Evolutionary conservation across 2,329 filamentous ascomycete species (phyloP).

Genomic region (Colletotrichum scovillei): DNA sequence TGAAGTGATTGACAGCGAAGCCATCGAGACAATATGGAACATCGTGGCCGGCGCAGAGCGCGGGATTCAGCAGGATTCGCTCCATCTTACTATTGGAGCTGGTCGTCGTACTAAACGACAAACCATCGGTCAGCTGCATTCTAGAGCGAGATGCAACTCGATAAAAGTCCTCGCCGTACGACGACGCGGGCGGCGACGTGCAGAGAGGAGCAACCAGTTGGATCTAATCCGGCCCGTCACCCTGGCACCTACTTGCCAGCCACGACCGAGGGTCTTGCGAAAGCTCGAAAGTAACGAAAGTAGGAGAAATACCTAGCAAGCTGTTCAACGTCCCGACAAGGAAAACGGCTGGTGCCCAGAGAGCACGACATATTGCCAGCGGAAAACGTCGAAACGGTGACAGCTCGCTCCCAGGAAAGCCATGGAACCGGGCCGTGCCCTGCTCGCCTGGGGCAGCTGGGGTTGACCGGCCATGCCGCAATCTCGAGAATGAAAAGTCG

Average conservation of each 20-base stretch:
- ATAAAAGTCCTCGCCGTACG: conserved; percentile 24
- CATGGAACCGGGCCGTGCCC: background rate
- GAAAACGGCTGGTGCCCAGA: background rate
- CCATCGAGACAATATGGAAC: conserved; percentile 16
- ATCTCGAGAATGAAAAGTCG: background rate
- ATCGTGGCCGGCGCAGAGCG: conserved; percentile 4
- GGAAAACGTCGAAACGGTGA: background rate
- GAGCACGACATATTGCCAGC: background rate
- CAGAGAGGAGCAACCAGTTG: conserved; percentile 22
- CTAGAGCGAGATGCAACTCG: conserved; percentile 24
- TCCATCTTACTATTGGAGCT: conserved; percentile 11
- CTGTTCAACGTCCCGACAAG: background rate
- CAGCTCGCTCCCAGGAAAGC: background rate
- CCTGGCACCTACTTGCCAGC: conserved; percentile 20
- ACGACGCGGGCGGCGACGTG: conserved; percentile 31
- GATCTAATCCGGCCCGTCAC: conserved; percentile 20
- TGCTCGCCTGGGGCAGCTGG: background rate
- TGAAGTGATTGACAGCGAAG: conserved; percentile 8
- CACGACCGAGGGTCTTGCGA: background rate
- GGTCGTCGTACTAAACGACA: conserved; percentile 4
- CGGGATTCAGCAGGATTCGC: conserved; percentile 3
- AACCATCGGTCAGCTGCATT: conserved; percentile 24
- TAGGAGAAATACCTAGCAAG: background rate
- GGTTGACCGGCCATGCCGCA: conserved; percentile 11
- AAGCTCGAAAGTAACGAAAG: background rate